phyloP scores from a whole-genome alignment of 306 rosid genomes.

The Vigna nakashimae region DNA sequence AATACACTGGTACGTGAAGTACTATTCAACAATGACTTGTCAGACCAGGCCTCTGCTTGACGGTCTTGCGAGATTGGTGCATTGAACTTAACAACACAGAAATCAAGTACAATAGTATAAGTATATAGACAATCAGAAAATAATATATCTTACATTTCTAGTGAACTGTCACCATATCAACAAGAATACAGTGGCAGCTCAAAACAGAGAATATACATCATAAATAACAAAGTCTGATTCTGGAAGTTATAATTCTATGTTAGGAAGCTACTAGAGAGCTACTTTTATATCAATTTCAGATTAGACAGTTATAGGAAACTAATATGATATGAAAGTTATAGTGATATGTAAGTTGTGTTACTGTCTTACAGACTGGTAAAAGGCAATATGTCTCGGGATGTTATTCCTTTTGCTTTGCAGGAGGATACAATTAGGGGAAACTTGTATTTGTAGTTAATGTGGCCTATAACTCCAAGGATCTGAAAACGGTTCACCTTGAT shows the following conservation, averaged over 20 bases:
- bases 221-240: background rate
- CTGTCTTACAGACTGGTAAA: slow-evolving; percentile 1
- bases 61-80: slow-evolving; percentile 68
- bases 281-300: background rate
- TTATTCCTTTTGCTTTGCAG: background rate
- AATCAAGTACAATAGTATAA: slow-evolving; percentile 23
- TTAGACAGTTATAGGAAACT: background rate
- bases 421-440: background rate
- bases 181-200: slow-evolving; percentile 24
- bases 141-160: slow-evolving; percentile 31
- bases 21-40: slow-evolving; percentile 58
- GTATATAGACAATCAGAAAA: slow-evolving; percentile 11
- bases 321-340: background rate
- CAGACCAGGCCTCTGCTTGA: slow-evolving; percentile 70
- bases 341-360: background rate
- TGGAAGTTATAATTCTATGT: background rate
- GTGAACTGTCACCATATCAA: slow-evolving; percentile 1
- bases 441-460: background rate
- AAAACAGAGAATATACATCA: slow-evolving; percentile 6
- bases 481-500: no score
- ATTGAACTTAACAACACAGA: slow-evolving; percentile 51
- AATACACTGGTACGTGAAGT: slow-evolving; percentile 61
- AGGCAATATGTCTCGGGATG: background rate
- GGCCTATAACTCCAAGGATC: background rate
- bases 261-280: background rate